Base-by-base conservation (phyloP, 768 basidiomycete genomes). In the Suillus spraguei region DNA sequence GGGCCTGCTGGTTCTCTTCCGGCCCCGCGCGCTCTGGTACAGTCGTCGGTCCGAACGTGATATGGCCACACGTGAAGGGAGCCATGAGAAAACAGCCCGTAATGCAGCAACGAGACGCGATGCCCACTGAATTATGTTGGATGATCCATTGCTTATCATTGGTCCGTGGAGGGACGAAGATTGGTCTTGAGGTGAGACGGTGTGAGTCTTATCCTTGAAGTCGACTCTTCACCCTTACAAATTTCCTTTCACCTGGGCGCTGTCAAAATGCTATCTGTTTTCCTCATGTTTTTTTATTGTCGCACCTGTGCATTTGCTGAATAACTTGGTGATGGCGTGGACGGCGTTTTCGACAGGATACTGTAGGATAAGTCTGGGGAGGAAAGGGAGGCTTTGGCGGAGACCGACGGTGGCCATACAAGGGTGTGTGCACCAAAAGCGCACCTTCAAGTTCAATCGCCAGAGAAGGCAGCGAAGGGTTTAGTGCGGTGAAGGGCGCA, bases 1-100 rank as follows among this genome's bases (percentile, higher is more conserved):
- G 59, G 49, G 10, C 63, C 63, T 35, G 55, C 56, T 36, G 39
- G 38, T 22, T 60, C 58, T 20, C 33, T 24, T 5, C 65, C 66
- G 71, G 71, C 16, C 78, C 84, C 10, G 81, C 81, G 10, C 79
- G 83, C 50, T 84, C 83, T 55, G 85, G 82, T 3, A 85, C 85
- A 4, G 70, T 85, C 41, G 75, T 81, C 38, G 76, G 75, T 14
- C 70, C 68, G 3, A 60, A 66, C 60, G 74, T 60, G 8, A 62
- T 65, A 54, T 32, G 49, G 5, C 38, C 53, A 4, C 28, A 13
- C 16, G 49, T 24, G 24, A 61, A 10, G 16, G 61, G 59, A 20
- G 17, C 24, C 20, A 14, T 44, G 28, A 58, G 44, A 7, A 42
- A 7, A 33, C 63, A 36, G 63, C 59, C 58, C 55, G 49, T 22